Percentiles rank a stretch among this genome's conserved stretches.
phyloP scores from a whole-genome alignment of 164 flowering plant genomes.

The Houttuynia cordata region DNA sequence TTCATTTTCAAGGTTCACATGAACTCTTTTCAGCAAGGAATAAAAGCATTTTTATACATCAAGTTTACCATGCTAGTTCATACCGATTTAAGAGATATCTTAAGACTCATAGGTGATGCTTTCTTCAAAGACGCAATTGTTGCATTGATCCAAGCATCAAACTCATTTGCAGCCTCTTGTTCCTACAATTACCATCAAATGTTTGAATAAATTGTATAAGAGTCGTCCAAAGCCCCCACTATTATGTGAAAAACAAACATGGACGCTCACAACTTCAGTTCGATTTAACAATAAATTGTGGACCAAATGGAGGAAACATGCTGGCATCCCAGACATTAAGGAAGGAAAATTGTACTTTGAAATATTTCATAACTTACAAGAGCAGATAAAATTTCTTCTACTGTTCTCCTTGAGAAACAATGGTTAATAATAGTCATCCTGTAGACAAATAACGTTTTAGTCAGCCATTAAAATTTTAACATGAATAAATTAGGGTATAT shows the following conservation, averaged over 20 bases:
- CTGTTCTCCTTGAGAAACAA: constrained; percentile 24
- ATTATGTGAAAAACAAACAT: not conserved
- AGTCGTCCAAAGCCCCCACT: not conserved
- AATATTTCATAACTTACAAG: constrained; percentile 37
- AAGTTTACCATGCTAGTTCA: not conserved
- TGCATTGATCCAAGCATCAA: constrained; percentile 44
- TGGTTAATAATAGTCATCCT: constrained; percentile 57
- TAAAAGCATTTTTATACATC: not conserved
- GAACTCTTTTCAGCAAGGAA: not conserved
- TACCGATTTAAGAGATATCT: constrained; percentile 71
- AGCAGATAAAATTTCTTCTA: constrained; percentile 25
- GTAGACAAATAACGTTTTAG: constrained; percentile 2
- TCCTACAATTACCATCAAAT: constrained; percentile 25
- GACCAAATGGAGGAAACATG: not conserved
- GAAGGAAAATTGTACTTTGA: not conserved
- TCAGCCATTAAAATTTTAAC: not conserved
- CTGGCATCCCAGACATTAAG: not conserved
- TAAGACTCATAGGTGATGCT: constrained; percentile 82
- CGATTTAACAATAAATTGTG: not conserved
- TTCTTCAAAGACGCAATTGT: constrained; percentile 43
- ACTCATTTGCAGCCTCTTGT: constrained; percentile 22
- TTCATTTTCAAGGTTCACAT: not conserved
- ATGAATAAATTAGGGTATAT: no score
- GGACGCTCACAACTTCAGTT: not conserved
- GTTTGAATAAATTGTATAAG: not conserved